Conservation (phyloP, 2,329 filamentous ascomycete genomes). For the Alternaria ethzedia region DNA sequence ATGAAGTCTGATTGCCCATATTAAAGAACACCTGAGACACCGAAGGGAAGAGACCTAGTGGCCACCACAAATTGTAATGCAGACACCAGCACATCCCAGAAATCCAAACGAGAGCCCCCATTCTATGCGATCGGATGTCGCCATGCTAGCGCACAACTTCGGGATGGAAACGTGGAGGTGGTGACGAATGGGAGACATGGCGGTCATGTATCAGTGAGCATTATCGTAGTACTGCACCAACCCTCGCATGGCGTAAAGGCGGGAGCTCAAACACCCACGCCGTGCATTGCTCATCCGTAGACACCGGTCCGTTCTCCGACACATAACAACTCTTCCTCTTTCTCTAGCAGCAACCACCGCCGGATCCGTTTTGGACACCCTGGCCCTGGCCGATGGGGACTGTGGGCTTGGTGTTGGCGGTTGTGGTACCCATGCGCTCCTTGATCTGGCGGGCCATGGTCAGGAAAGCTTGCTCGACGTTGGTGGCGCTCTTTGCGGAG, state of each 20-base stretch:
- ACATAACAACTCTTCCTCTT: conserved; percentile 7
- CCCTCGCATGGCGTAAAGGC: conserved; percentile 27
- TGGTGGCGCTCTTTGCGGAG: conserved; percentile 98
- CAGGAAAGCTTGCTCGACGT: conserved; percentile 99
- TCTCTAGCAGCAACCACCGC: conserved; percentile 86
- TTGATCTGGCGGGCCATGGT: conserved; percentile 99
- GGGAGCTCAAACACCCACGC: conserved; percentile 37
- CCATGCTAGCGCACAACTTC: conserved; percentile 35
- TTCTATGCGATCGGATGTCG: conserved; percentile 30
- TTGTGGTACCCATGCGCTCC: conserved; percentile 97
- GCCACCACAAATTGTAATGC: conserved; percentile 39
- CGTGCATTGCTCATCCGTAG: conserved; percentile 27
- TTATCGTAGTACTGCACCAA: conserved; percentile 33
- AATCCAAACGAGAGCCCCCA: conserved; percentile 39
- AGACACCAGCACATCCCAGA: conserved; percentile 31
- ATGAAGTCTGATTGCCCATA: conserved; percentile 32
- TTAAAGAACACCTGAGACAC: conserved; percentile 35
- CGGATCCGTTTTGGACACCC: conserved; percentile 86
- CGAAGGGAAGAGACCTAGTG: conserved; percentile 26
- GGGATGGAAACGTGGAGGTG: conserved; percentile 25
- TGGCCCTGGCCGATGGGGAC: conserved; percentile 95
- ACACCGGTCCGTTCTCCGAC: conserved; percentile 19
- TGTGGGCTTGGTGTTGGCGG: conserved; percentile 97
- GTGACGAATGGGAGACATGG: conserved; percentile 24
- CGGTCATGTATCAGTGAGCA: conserved; percentile 35